Evolutionary conservation across 345 rosid species (phyloP), one percentile per base, ranked within the genome.

Genomic region (Aquilaria yunnanensis): DNA sequence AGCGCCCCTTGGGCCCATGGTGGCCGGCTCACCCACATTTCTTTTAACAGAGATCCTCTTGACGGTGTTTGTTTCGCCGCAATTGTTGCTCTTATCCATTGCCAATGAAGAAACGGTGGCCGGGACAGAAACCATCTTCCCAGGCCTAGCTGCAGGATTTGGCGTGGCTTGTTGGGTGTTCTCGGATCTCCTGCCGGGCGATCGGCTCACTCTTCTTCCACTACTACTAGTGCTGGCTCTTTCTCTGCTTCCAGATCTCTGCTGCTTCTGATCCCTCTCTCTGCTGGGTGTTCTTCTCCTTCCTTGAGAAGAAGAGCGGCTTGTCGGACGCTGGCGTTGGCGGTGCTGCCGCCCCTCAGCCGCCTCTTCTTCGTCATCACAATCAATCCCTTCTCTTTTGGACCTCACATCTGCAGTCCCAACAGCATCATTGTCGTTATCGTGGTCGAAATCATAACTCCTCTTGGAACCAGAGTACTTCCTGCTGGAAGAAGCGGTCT

Each of bases 281-380:
- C 96, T 83, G 52, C 99, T 93, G 11, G 97, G 99, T 2, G 99
- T 94, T 72, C 97, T 78, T 61, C 97, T 80, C 80, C 99, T 82
- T 67, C 90, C 81, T 12, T 83, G 80, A 11, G 83, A 72, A 56
- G 77, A 66, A 11, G 83, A 48, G 23, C 76, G 72, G 32, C 72
- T 72, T 32, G 81, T 72, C 11, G 77, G 73, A 0, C 85, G 76
- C 5, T 78, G 83, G 54, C 90, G 79, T 30, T 79, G 79, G 12
- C 85, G 85, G 4, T 72, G 83, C n/a, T 84, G 79, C 47, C 80
- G 81, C 62, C 72, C 81, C 66, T 78, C 73, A 51, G 73, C 79
- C 3, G 68, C 70, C 53, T 59, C 82, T 29, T 76, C 87, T 14
- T 68, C 78, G 9, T 76, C 82, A 4, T 61, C 84, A n/a, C 33